Evolutionary conservation across 1,139 yeast species (phyloP).

Genomic region (Zygosaccharomyces sapae): DNA sequence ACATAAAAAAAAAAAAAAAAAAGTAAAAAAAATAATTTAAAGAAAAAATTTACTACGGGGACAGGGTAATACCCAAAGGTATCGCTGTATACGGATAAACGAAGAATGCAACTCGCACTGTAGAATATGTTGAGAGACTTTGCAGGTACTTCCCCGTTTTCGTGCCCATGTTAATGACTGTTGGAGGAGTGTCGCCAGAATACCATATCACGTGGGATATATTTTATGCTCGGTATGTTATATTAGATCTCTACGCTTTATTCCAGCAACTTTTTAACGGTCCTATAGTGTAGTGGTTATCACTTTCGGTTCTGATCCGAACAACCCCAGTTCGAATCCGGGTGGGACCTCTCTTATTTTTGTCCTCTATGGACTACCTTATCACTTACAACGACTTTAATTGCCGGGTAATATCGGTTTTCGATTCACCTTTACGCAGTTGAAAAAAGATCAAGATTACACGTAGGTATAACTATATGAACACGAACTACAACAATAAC

Average conservation of each 20-base stretch:
- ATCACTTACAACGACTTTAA: not conserved
- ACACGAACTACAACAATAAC: not conserved
- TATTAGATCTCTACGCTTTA: too few relatives aligned
- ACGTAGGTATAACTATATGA: constrained; percentile 3
- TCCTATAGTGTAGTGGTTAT: constrained; percentile 53
- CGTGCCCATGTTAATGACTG: too few relatives aligned
- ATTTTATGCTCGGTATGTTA: too few relatives aligned
- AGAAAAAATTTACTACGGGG: not conserved
- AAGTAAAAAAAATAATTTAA: not conserved
- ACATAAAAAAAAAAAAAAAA: too few relatives aligned
- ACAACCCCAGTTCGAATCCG: constrained; percentile 88
- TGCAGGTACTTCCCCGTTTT: too few relatives aligned
- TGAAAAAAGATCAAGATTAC: constrained; percentile 2
- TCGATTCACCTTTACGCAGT: not conserved
- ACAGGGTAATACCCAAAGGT: not conserved
- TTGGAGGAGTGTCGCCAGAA: too few relatives aligned
- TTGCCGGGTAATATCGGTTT: not conserved
- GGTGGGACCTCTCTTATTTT: constrained; percentile 69
- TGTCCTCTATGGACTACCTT: constrained; percentile 7
- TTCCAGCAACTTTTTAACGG: constrained; percentile 14
- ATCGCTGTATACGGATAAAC: not conserved
- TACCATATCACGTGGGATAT: too few relatives aligned
- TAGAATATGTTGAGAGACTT: not conserved
- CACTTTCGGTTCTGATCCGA: constrained; percentile 60
- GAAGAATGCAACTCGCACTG: too few relatives aligned